Evolutionary conservation across 2,329 filamentous ascomycete genomes (phyloP), one percentile per base, ranked within the genome.

Genomic region (Pyricularia pennisetigena): DNA sequence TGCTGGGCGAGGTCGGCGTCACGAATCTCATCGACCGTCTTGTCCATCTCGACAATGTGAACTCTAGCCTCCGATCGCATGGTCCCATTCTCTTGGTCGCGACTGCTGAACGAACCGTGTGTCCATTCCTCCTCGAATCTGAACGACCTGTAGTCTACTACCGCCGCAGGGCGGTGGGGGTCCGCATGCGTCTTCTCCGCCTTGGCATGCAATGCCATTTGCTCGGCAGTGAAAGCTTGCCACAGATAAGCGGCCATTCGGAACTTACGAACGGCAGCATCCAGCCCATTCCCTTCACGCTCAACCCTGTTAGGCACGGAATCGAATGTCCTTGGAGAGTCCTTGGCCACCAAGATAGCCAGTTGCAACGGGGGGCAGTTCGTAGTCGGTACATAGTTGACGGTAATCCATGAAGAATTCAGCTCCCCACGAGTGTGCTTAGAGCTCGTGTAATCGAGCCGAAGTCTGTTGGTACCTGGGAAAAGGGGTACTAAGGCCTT

Each of bases 101-200:
- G 88, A 72, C 86, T 85, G 69, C 91, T 94, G 69, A 92, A 83
- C 1, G 92, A 91, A 8, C 94, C 94, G 2, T 88, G 87, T 70
- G 91, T 91, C 95, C 95, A 98, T 76, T 97, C 92, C 78, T 99
- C 95, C 73, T 98, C 95, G 71, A 97, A 94, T 62, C 94, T 86
- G 78, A 97, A 98, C 67, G 87, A 67, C n/a, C 65, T 28, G 64
- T 65, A 41, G 14, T 65, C 64, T 23, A 65, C 41, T 89, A 69
- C 94, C 88, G 69, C 94, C 86, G 10, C 94, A 93, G 72, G 98
- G 87, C 70, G 90, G 91, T 35, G 26, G 7, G 35, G 28, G 14
- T 54, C 41, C 10, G 14, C 2, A 6, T 49, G 65, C 28, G 35
- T 30, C 65, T 66, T 66, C 26, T 66, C 65, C 35, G 41, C 65